Base-by-base conservation (phyloP, 768 basidiomycete species). In the Kwoniella heveanensis region DNA sequence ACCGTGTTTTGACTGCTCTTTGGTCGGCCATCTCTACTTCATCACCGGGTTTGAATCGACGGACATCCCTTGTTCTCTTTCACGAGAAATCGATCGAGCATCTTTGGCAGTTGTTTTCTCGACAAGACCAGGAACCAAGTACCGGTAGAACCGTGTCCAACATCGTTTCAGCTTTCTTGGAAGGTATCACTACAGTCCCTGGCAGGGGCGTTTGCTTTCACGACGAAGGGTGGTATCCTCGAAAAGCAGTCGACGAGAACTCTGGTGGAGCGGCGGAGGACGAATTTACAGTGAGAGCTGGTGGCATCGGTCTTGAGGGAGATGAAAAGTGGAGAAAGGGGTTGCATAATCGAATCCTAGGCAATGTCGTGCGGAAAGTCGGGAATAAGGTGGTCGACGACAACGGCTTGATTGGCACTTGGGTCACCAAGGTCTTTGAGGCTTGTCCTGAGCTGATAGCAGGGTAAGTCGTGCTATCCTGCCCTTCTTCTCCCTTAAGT, bases 221-320 rank as follows among this genome's bases (percentile, higher is more conserved):
- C 55, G 91, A 94, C 71, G 84, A 86, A 8, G 93, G 93, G 1
- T 97, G 93, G 93, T 97, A 96, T 70, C 87, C 87, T 2, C 86
- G 90, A 1, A 88, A 88, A 25, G 84, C 84, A 0, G 82, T 82
- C 0, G 70, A 72, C 9, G 24, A 71, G 1, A 70, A 69, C 9
- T 80, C 80, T 0, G 71, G 69, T 1, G 54, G 49, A 1, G 56
- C 67, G 4, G 70, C 65, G 71, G 65, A 54, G 68, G 75, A 80
- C 71, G 59, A 82, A 78, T 69, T 70, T 10, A 5, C 44, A 4
- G 81, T 70, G 25, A 36, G n/a, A n/a, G n/a, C 81, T 83, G 53
- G 88, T 82, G 69, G 85, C 89, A 37, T 85, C 13, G 58, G 65
- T 13, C 56, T 57, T 48, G 60, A 63, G 44, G 64, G 57, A 26